Evolutionary conservation across 768 basidiomycete species (phyloP).

Genomic region (Lentinula sp.): DNA sequence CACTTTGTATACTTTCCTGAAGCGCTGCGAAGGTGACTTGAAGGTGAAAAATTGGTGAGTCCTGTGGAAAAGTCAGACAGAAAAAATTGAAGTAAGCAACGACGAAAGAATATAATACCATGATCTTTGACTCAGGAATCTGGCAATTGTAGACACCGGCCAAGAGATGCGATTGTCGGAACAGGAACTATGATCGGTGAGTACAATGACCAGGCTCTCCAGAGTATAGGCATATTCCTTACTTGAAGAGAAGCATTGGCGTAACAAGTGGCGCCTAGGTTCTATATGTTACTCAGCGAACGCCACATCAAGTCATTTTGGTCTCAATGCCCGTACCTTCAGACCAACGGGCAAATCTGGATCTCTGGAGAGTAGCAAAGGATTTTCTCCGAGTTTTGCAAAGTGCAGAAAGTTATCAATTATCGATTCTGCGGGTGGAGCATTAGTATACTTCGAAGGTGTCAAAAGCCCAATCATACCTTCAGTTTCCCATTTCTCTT

Average conservation of each 20-base stretch:
- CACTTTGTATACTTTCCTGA: slow-evolving; percentile 60
- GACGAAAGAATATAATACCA: slow-evolving; percentile 18
- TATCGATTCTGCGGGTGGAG: slow-evolving; percentile 1
- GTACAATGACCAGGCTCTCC: not conserved
- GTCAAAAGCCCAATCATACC: slow-evolving; percentile 31
- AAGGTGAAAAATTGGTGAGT: slow-evolving; percentile 73
- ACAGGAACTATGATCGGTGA: slow-evolving; percentile 69
- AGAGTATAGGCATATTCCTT: slow-evolving; percentile 2
- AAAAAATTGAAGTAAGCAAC: not conserved
- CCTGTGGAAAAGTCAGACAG: slow-evolving; percentile 30
- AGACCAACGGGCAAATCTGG: slow-evolving; percentile 66
- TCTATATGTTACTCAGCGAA: slow-evolving; percentile 39
- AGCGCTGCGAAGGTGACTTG: slow-evolving; percentile 83
- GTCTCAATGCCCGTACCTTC: slow-evolving; percentile 40
- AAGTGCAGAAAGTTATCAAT: slow-evolving; percentile 48
- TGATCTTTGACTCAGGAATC: slow-evolving; percentile 41
- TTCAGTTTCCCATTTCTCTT: slow-evolving; percentile 74
- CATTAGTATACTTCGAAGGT: not conserved
- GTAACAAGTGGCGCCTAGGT: slow-evolving; percentile 96
- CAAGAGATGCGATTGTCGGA: slow-evolving; percentile 77
- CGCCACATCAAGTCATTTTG: not conserved
- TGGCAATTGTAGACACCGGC: slow-evolving; percentile 77
- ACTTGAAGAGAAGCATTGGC: slow-evolving; percentile 94
- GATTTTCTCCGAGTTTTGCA: slow-evolving; percentile 50
- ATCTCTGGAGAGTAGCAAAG: slow-evolving; percentile 42